Evolutionary conservation across 2,329 filamentous ascomycete species (phyloP).

Genomic region (Cryphonectria radicalis): DNA sequence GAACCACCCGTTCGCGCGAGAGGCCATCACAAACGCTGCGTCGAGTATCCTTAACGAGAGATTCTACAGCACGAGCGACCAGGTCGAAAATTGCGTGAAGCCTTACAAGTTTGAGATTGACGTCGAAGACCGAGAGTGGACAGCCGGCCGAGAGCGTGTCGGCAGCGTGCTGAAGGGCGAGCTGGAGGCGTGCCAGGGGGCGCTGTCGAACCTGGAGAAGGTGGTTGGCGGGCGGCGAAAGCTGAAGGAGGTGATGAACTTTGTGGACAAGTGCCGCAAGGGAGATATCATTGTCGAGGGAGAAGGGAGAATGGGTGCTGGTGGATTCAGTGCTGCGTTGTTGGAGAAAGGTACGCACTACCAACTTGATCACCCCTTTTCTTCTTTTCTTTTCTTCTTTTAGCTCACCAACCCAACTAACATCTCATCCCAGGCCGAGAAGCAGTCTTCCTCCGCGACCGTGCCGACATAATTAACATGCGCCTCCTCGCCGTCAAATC

Average conservation of each 20-base stretch:
- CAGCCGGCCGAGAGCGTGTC: conserved; percentile 81
- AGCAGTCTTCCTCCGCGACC: conserved; percentile 90
- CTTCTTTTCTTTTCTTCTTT: too few relatives aligned
- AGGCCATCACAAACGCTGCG: conserved; percentile 91
- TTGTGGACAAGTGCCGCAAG: conserved; percentile 87
- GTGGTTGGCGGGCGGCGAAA: conserved; percentile 81
- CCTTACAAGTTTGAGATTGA: conserved; percentile 99
- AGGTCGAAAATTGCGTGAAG: conserved; percentile 98
- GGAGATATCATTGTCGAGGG: conserved; percentile 86
- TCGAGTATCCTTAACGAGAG: conserved; percentile 89
- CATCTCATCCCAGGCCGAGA: conserved; percentile 69
- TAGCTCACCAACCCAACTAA: conserved; percentile 40
- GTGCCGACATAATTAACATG: conserved; percentile 88
- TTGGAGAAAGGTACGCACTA: conserved; percentile 73
- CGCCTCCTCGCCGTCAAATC: conserved; percentile 86
- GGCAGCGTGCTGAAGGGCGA: conserved; percentile 83
- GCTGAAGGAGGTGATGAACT: conserved; percentile 84
- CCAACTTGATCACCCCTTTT: not conserved
- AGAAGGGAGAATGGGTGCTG: conserved; percentile 81
- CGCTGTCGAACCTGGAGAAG: conserved; percentile 75
- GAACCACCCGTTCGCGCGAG: conserved; percentile 86
- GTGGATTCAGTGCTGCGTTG: conserved; percentile 88
- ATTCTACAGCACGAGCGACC: conserved; percentile 96
- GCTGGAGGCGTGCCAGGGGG: conserved; percentile 79
- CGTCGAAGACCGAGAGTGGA: conserved; percentile 89